Evolutionary conservation across 768 basidiomycete species (phyloP).

Genomic region (Suillus subaureus): DNA sequence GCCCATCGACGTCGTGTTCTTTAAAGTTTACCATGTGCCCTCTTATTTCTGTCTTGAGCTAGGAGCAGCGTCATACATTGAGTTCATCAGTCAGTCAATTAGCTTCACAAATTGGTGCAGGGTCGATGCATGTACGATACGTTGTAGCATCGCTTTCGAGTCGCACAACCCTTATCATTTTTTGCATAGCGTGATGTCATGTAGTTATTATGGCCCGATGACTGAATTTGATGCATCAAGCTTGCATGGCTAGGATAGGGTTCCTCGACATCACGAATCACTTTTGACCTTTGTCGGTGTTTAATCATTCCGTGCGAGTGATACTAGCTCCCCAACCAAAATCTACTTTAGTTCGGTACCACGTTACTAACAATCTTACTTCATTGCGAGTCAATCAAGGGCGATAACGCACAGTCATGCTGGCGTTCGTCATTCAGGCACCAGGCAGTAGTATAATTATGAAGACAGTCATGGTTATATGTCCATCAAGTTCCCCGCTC

Average conservation of each 20-base stretch:
- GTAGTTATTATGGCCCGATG: background rate
- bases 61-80: background rate
- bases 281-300: background rate
- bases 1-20: background rate
- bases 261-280: background rate
- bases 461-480: background rate
- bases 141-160: background rate
- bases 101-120: background rate
- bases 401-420: background rate
- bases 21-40: background rate
- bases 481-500: background rate
- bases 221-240: background rate
- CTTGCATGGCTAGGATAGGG: background rate
- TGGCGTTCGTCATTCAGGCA: background rate
- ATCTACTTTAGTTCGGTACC: background rate
- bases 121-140: background rate
- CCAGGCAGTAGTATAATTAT: background rate
- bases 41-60: background rate
- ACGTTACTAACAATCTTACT: background rate
- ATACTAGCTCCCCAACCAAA: background rate
- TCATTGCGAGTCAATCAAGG: background rate
- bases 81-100: background rate
- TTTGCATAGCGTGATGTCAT: background rate
- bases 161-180: background rate
- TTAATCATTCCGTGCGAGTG: background rate